Evolutionary conservation across 148 eudicot species (phyloP).

Genomic region (Fallopia convolvulus): DNA sequence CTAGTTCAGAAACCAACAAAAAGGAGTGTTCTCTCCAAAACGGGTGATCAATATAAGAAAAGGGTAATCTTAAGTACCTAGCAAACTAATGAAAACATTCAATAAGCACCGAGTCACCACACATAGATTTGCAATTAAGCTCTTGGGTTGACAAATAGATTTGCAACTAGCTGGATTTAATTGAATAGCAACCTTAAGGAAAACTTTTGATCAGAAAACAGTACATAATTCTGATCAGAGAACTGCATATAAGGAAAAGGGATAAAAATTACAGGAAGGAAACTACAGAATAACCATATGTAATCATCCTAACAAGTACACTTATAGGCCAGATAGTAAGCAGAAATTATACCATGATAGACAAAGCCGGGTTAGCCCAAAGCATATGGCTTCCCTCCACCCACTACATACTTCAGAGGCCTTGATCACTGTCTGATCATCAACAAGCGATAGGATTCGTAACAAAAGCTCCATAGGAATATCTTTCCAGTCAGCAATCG

Average conservation of each 20-base stretch:
- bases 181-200: background rate
- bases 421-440: constrained; percentile 71
- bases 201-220: background rate
- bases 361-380: constrained; percentile 63
- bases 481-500: constrained; percentile 68
- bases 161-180: background rate
- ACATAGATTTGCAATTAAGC: background rate
- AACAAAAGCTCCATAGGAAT: constrained; percentile 84
- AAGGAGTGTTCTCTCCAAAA: background rate
- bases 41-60: background rate
- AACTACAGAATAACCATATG: background rate
- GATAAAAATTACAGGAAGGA: background rate
- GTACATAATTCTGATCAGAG: background rate
- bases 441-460: constrained; percentile 64
- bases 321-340: background rate
- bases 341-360: constrained; percentile 61
- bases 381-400: constrained; percentile 85
- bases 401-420: constrained; percentile 78
- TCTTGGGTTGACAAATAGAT: background rate
- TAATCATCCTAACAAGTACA: constrained; percentile 1
- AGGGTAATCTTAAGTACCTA: background rate
- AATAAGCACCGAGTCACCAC: background rate
- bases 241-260: background rate
- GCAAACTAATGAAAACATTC: background rate
- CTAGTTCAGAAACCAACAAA: background rate